A percentile compares a stretch with the other conserved stretches of the same genome.
phyloP scores from a whole-genome alignment of 176 grass and related monocot genomes.

The Oryza australiensis region DNA sequence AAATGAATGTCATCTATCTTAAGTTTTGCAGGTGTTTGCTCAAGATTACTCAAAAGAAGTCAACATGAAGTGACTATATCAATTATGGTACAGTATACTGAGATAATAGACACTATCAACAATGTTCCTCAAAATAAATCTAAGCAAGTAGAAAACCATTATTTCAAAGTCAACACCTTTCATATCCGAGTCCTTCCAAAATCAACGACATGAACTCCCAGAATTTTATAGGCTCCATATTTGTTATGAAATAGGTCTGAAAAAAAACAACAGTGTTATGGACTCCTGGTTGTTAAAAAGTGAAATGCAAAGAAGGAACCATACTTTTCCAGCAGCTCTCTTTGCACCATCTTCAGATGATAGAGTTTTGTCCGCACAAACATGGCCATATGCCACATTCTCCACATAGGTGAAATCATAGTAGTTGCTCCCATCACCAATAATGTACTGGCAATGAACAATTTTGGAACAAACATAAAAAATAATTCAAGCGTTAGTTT shows the following conservation, averaged over 20 bases:
- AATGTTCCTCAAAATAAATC: constrained; percentile 11
- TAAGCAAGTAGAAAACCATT: background rate
- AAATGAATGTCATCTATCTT: background rate
- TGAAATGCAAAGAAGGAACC: constrained; percentile 17
- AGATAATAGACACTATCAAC: constrained; percentile 1
- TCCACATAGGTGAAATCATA: constrained; percentile 98
- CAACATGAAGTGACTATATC: background rate
- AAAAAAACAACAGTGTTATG: constrained; percentile 26
- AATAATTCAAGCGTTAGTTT: constrained; percentile 13
- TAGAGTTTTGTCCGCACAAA: constrained; percentile 91
- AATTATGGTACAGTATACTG: background rate
- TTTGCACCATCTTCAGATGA: constrained; percentile 74
- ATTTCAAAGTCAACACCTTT: constrained; percentile 59
- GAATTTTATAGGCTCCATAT: constrained; percentile 93
- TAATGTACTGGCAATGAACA: constrained; percentile 65
- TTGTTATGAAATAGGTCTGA: constrained; percentile 96
- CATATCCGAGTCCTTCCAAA: constrained; percentile 96
- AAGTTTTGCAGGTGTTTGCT: background rate
- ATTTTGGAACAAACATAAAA: constrained; percentile 4
- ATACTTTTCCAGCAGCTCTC: constrained; percentile 87
- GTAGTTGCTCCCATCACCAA: constrained; percentile 90
- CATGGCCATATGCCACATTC: constrained; percentile 94
- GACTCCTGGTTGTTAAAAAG: background rate
- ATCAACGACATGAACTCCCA: constrained; percentile 98
- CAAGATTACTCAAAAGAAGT: background rate